phyloP scores from a whole-genome alignment of 2,329 filamentous ascomycete genomes.

The Trichoderma gracile region DNA sequence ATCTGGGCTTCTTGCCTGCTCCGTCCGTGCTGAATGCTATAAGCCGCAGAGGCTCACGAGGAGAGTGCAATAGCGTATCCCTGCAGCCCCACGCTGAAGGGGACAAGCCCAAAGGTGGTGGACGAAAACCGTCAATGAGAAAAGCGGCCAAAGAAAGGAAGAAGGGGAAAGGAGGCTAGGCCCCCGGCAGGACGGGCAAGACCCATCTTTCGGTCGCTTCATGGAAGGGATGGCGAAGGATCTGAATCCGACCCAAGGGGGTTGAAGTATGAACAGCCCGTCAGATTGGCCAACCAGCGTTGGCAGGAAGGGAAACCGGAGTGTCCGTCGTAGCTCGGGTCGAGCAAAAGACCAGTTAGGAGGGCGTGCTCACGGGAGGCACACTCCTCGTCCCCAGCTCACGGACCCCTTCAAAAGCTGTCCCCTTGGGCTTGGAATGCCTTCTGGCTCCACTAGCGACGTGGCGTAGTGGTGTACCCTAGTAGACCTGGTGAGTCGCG shows the following conservation, averaged over 20 bases:
- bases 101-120: background rate
- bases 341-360: conserved; percentile 3
- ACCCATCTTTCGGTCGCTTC: conserved; percentile 10
- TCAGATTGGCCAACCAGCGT: conserved; percentile 25
- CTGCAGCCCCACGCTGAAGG: conserved; percentile 9
- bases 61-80: conserved; percentile 14
- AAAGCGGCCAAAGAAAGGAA: background rate
- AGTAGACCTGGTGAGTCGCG: conserved; percentile 20
- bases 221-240: conserved; percentile 39
- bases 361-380: background rate
- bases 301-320: conserved; percentile 15
- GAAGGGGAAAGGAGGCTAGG: background rate
- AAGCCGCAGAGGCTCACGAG: conserved; percentile 18
- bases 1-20: conserved; percentile 25
- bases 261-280: conserved; percentile 29
- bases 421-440: conserved; percentile 25
- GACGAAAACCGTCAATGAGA: background rate
- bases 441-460: conserved; percentile 14
- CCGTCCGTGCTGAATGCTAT: conserved; percentile 29
- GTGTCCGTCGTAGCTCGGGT: conserved; percentile 18
- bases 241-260: conserved; percentile 32
- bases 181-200: background rate
- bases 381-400: conserved; percentile 9
- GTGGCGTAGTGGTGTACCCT: conserved; percentile 18
- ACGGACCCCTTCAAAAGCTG: conserved; percentile 8